Evolutionary conservation across 1,139 yeast species (phyloP).

Genomic region (Yamadazyma pseudoaaseri): DNA sequence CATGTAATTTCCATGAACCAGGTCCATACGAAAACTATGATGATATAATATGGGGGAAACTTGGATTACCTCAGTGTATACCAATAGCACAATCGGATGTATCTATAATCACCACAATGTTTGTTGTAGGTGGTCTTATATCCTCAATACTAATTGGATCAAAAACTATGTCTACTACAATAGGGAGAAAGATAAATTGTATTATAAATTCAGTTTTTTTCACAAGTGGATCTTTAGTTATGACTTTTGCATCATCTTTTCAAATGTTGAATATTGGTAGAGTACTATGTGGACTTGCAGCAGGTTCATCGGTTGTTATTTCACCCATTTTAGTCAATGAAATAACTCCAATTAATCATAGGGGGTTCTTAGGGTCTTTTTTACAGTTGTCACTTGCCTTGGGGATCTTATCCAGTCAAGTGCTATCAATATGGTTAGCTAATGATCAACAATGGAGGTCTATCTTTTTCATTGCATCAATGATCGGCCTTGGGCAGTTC

Average conservation of each 20-base stretch:
- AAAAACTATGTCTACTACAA: slow-evolving; percentile 19
- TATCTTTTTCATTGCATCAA: slow-evolving; percentile 27
- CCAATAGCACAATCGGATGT: slow-evolving; percentile 23
- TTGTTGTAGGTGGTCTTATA: slow-evolving; percentile 37
- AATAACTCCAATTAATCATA: slow-evolving; percentile 35
- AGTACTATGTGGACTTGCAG: slow-evolving; percentile 35
- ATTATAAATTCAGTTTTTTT: slow-evolving; percentile 24
- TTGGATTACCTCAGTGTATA: slow-evolving; percentile 28
- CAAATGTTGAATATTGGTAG: slow-evolving; percentile 26
- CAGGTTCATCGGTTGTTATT: slow-evolving; percentile 37
- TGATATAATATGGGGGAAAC: slow-evolving; percentile 27
- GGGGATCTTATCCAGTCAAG: slow-evolving; percentile 35
- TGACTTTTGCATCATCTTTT: slow-evolving; percentile 23
- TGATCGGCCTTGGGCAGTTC: slow-evolving; percentile 28
- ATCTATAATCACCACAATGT: slow-evolving; percentile 35
- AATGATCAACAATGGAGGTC: slow-evolving; percentile 37
- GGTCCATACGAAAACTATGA: slow-evolving; percentile 24
- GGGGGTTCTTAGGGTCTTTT: slow-evolving; percentile 39
- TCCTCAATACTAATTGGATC: slow-evolving; percentile 34
- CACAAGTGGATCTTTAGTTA: slow-evolving; percentile 25
- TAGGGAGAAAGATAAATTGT: slow-evolving; percentile 29
- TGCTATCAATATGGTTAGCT: slow-evolving; percentile 31
- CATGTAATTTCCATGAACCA: slow-evolving; percentile 34
- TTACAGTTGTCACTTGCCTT: slow-evolving; percentile 37
- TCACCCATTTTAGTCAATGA: slow-evolving; percentile 41